Conservation (phyloP, 345 rosid species). For the Moringa oleifera region DNA sequence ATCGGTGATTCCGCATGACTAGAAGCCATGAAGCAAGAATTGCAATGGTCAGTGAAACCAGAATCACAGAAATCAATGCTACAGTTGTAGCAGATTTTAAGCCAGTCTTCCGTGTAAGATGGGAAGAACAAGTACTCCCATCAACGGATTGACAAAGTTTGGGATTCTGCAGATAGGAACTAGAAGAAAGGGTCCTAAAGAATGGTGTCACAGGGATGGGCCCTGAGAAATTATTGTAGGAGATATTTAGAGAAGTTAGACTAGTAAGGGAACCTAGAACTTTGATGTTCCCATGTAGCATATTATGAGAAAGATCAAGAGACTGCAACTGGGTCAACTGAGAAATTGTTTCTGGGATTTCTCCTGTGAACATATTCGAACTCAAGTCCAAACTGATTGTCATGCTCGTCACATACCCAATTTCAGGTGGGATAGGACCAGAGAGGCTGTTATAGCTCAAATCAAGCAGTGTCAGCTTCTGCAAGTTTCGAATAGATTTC, state of each 20-base stretch:
- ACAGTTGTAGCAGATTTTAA: constrained; percentile 63
- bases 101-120: constrained; percentile 27
- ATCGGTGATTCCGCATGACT: constrained; percentile 52
- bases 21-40: constrained; percentile 62
- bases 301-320: constrained; percentile 76
- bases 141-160: constrained; percentile 60
- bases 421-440: constrained; percentile 65
- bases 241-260: constrained; percentile 79
- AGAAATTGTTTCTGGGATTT: constrained; percentile 61
- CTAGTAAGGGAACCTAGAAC: constrained; percentile 84
- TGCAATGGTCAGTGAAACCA: constrained; percentile 52
- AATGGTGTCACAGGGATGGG: constrained; percentile 87
- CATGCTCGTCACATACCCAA: constrained; percentile 73
- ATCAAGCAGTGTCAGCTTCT: constrained; percentile 83
- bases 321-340: constrained; percentile 79
- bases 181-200: constrained; percentile 65
- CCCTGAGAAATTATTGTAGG: constrained; percentile 86
- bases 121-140: constrained; percentile 73
- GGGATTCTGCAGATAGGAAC: constrained; percentile 55
- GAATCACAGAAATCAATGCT: constrained; percentile 56
- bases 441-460: constrained; percentile 75
- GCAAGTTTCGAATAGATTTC: constrained; percentile 47
- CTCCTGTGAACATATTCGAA: constrained; percentile 59
- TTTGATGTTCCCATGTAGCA: constrained; percentile 55
- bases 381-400: constrained; percentile 80